These are phyloP conservation scores for Candida caryicola DNA, from an alignment of 805 yeast genomes.

Conservation along the genomic window DNA sequence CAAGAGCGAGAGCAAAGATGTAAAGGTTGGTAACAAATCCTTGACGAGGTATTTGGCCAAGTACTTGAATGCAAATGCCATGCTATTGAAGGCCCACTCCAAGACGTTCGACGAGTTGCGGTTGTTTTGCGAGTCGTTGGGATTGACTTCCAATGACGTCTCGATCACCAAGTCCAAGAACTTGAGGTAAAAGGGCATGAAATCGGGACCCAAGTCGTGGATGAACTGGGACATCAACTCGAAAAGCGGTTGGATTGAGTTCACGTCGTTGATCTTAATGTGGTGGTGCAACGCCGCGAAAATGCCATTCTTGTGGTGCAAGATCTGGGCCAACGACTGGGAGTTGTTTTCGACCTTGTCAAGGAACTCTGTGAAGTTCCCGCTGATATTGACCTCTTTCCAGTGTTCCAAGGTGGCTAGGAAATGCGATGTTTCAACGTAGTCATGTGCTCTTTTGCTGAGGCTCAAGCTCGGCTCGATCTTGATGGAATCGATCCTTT, in stretches of 20 bases:
- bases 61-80: slow-evolving; percentile 89
- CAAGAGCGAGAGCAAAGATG: slow-evolving; percentile 60
- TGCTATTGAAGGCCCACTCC: slow-evolving; percentile 79
- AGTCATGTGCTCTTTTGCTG: slow-evolving; percentile 60
- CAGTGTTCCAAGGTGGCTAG: slow-evolving; percentile 78
- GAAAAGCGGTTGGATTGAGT: slow-evolving; percentile 75
- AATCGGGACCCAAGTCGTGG: slow-evolving; percentile 91
- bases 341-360: slow-evolving; percentile 51
- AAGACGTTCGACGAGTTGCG: slow-evolving; percentile 58
- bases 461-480: slow-evolving; percentile 69
- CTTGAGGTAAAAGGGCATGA: slow-evolving; percentile 62
- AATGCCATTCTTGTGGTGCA: slow-evolving; percentile 66
- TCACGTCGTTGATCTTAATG: slow-evolving; percentile 55
- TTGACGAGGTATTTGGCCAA: slow-evolving; percentile 60
- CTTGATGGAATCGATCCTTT: slow-evolving; percentile 76
- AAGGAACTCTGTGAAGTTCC: slow-evolving; percentile 61
- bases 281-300: slow-evolving; percentile 47
- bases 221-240: slow-evolving; percentile 80
- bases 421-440: slow-evolving; percentile 75
- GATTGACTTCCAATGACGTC: slow-evolving; percentile 38
- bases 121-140: slow-evolving; percentile 51
- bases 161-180: slow-evolving; percentile 51
- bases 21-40: slow-evolving; percentile 69
- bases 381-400: slow-evolving; percentile 81
- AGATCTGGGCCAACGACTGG: slow-evolving; percentile 75